phyloP scores from a whole-genome alignment of 164 flowering plant genomes.

The Vitis vinifera region ASM3070453v1 NC_081820.1:27463501-27464000 shows the following conservation, averaged over 20 bases:
- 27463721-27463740: slow-evolving; percentile 83
- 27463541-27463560: slow-evolving; percentile 78
- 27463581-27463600: slow-evolving; percentile 69
- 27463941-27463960: not conserved
- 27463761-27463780: not conserved
- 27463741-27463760: slow-evolving; percentile 27
- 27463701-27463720: slow-evolving; percentile 81
- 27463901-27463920: not conserved
- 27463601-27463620: slow-evolving; percentile 70
- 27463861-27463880: not conserved
- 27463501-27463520: slow-evolving; percentile 81
- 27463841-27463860: too few relatives aligned
- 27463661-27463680: slow-evolving; percentile 76
- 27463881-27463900: not conserved
- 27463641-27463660: slow-evolving; percentile 84
- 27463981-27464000: too few relatives aligned
- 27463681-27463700: slow-evolving; percentile 77
- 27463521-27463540: slow-evolving; percentile 74
- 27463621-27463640: slow-evolving; percentile 61
- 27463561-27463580: slow-evolving; percentile 67
- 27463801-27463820: not conserved
- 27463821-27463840: not conserved
- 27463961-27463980: too few relatives aligned
- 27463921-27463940: not conserved
- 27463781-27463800: not conserved